Evolutionary conservation across 169 alveolate species (phyloP).

Genomic region (Plasmodium inui): DNA sequence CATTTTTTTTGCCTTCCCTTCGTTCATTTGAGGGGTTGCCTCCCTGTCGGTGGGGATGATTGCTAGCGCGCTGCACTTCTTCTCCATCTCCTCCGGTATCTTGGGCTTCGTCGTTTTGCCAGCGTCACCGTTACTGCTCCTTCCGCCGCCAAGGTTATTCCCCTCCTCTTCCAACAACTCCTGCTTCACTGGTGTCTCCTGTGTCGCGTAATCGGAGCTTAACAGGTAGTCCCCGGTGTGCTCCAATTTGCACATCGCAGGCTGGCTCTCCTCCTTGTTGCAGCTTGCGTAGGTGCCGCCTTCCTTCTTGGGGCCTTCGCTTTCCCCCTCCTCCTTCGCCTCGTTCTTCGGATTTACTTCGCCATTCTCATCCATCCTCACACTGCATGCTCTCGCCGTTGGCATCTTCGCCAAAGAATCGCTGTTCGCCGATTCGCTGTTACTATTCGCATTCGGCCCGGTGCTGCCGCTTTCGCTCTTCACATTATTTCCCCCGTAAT

Average conservation of each 20-base stretch:
- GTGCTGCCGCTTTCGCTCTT: slow-evolving; percentile 6
- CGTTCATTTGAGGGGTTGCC: not conserved
- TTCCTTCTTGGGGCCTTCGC: not conserved
- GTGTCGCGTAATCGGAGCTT: not conserved
- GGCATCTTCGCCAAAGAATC: not conserved
- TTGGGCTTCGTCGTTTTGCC: not conserved
- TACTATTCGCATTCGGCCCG: not conserved
- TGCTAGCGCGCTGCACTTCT: not conserved
- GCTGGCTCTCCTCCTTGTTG: not conserved
- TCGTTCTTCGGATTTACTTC: not conserved
- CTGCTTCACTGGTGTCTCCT: not conserved
- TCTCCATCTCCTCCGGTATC: slow-evolving; percentile 4
- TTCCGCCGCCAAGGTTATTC: not conserved
- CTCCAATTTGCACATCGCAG: slow-evolving; percentile 10
- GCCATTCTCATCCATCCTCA: not conserved
- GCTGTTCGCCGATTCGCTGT: slow-evolving; percentile 13
- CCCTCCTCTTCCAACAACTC: not conserved
- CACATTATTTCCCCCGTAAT: not conserved
- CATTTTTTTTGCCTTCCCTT: slow-evolving; percentile 6
- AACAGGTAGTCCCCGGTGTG: not conserved
- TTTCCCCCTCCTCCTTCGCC: not conserved
- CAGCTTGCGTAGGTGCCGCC: not conserved
- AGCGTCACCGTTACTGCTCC: not conserved
- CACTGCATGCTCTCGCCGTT: not conserved
- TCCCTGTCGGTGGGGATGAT: not conserved